Percentiles rank a stretch among this genome's conserved stretches.
These are phyloP conservation scores for Aspergillus homomorphus DNA, from an alignment of 495 filamentous ascomycete species.

Conservation along the genomic window DNA sequence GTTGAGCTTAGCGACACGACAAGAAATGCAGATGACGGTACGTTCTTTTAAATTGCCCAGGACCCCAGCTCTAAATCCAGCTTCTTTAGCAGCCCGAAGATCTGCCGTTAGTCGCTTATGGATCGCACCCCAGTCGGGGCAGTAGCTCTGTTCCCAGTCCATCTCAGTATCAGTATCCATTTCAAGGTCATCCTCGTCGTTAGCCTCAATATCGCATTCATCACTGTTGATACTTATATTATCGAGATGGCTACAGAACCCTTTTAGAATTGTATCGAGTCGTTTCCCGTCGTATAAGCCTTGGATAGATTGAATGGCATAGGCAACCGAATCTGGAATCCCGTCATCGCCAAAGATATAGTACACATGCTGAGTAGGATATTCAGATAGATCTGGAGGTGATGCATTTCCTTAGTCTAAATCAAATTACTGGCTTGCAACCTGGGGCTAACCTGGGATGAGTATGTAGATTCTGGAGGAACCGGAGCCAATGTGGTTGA, in stretches of 20 bases:
- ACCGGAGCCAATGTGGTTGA: not conserved
- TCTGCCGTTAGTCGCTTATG: constrained; percentile 43
- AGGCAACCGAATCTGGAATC: constrained; percentile 41
- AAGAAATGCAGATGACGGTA: constrained; percentile 60
- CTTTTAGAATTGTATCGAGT: constrained; percentile 33
- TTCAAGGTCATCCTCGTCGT: constrained; percentile 9
- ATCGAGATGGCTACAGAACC: constrained; percentile 38
- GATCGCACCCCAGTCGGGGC: constrained; percentile 27
- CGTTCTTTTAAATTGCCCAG: constrained; percentile 52
- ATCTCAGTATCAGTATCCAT: constrained; percentile 15
- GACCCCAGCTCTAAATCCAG: constrained; percentile 74
- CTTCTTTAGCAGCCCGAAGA: constrained; percentile 55
- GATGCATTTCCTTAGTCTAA: not conserved
- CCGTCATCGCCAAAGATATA: constrained; percentile 28
- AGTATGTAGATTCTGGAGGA: not conserved
- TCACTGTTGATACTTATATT: not conserved
- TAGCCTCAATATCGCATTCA: not conserved
- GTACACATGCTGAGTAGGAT: not conserved
- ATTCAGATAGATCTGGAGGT: not conserved
- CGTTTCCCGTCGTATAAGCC: constrained; percentile 22
- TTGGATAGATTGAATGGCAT: constrained; percentile 43
- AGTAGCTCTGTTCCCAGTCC: constrained; percentile 33
- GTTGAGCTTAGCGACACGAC: constrained; percentile 62
- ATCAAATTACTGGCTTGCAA: not conserved
- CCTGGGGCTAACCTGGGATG: not conserved